Evolutionary conservation across 495 filamentous ascomycete species (phyloP).

Genomic region (Penicillium malachiteum): DNA sequence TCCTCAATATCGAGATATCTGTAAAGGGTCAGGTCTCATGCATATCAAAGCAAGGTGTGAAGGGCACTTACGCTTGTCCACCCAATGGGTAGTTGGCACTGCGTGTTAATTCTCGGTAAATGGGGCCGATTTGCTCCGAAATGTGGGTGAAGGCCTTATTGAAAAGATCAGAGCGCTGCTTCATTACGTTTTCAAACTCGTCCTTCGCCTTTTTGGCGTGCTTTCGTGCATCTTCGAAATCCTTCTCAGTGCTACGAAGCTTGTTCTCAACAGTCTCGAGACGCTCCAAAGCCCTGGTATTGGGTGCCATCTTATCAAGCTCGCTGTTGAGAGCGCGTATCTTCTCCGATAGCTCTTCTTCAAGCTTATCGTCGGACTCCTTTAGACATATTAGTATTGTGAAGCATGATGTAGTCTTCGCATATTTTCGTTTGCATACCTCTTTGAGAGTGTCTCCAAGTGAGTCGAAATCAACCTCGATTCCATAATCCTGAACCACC

Average conservation of each 20-base stretch:
- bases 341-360: slow-evolving; percentile 76
- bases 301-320: slow-evolving; percentile 90
- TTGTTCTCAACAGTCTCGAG: slow-evolving; percentile 80
- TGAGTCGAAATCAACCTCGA: slow-evolving; percentile 83
- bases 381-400: slow-evolving; percentile 36
- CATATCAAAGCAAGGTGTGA: not conserved
- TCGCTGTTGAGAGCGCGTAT: slow-evolving; percentile 71
- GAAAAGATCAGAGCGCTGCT: slow-evolving; percentile 85
- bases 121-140: slow-evolving; percentile 85
- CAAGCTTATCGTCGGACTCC: slow-evolving; percentile 67
- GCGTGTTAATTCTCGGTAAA: slow-evolving; percentile 92
- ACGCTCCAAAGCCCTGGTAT: slow-evolving; percentile 93
- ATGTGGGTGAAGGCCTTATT: slow-evolving; percentile 94
- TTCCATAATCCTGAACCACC: slow-evolving; percentile 81
- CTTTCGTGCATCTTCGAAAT: slow-evolving; percentile 79
- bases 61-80: slow-evolving; percentile 68
- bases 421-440: slow-evolving; percentile 42
- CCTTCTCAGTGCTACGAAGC: slow-evolving; percentile 80
- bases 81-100: slow-evolving; percentile 82
- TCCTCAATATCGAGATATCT: slow-evolving; percentile 91
- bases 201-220: slow-evolving; percentile 73
- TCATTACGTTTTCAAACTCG: slow-evolving; percentile 76
- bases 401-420: not conserved
- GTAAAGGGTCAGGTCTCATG: slow-evolving; percentile 1
- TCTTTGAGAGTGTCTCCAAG: slow-evolving; percentile 83